Base-by-base conservation (phyloP, 2,329 filamentous ascomycete genomes). In the Harringtonia aguacate region DNA sequence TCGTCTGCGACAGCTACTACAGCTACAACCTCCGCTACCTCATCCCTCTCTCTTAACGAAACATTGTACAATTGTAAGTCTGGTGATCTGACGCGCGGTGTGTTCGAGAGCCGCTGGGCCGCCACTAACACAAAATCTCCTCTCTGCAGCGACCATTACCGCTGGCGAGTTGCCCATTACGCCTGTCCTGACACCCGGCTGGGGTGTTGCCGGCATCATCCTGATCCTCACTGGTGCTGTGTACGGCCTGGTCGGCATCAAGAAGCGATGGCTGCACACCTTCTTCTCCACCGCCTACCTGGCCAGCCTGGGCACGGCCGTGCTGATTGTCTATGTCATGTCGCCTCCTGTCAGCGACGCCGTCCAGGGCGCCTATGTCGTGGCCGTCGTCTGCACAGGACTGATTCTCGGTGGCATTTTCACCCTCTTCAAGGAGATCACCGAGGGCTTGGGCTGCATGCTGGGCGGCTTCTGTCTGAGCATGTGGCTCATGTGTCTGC, bases 321-420 rank as follows among this genome's bases (percentile, higher is more conserved):
- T 95, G 3, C 68, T 97, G 20, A 86, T 95, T 44, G 62, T 94
- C 36, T 95, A 95, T 58, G 81, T 95, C 33, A 92, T 94, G 83
- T 81, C 73, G 44, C 75, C 81, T 1, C 87, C 88, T 0, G 75
- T 94, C 33, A 77, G 72, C 47, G 67, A 84, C 58, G 84, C 78
- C 0, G 67, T 92, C 3, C 87, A 95, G 62, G 90, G 87, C 22
- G 90, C 79, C 27, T 95, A 92, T 59, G 75, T 97, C 30, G 84
- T 88, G 8, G 89, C 87, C 3, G 76, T 75, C 3, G 72, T 86
- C 30, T 63, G 87, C 49, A 81, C 87, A 0, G 87, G 88, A 2
- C 58, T 79, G 7, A 69, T 87, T 20, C 73, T 94, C 18, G 90
- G 89, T 15, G 84, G 71, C 13, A 65, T 81, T 4, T 77, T 87